A percentile compares a stretch with the other conserved stretches of the same genome.
phyloP scores from a whole-genome alignment of 345 rosid genomes.

The Eucalyptus lansdowneana region DNA sequence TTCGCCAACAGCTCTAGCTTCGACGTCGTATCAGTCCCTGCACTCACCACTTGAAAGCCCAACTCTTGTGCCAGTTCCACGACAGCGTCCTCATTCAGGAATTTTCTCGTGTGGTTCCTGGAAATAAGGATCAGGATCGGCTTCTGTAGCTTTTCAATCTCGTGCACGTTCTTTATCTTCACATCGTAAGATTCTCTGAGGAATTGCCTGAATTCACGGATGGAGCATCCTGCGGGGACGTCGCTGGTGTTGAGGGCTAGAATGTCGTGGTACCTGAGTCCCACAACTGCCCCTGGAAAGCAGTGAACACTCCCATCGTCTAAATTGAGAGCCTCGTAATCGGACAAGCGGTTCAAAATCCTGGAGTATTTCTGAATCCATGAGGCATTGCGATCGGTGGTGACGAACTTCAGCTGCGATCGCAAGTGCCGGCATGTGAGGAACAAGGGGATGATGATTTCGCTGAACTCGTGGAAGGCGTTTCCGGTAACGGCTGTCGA shows the following conservation, averaged over 20 bases:
- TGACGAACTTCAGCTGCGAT: constrained; percentile 12
- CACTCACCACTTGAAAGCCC: constrained; percentile 12
- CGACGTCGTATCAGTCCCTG: constrained; percentile 1
- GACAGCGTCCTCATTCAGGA: constrained; percentile 15
- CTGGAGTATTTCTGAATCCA: constrained; percentile 22
- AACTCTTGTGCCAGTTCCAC: constrained; percentile 11
- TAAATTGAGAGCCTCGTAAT: constrained; percentile 11
- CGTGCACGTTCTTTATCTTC: background rate
- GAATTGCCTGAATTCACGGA: constrained; percentile 26
- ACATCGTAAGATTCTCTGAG: constrained; percentile 10
- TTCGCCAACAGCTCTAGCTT: constrained; percentile 5
- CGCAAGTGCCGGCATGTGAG: constrained; percentile 17
- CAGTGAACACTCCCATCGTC: constrained; percentile 17
- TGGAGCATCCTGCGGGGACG: constrained; percentile 14
- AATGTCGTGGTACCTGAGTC: constrained; percentile 13
- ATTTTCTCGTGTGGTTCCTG: constrained; percentile 5
- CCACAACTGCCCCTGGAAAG: constrained; percentile 25
- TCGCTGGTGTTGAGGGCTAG: constrained; percentile 6
- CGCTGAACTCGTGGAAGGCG: constrained; percentile 25
- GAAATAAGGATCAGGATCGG: constrained; percentile 21
- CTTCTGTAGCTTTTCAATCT: background rate
- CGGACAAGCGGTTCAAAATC: background rate
- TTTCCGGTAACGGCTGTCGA: constrained; percentile 20
- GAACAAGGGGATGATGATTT: constrained; percentile 32
- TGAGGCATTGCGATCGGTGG: constrained; percentile 10